Conservation (phyloP, 495 filamentous ascomycete species). For the Penicillium roqueforti region DNA sequence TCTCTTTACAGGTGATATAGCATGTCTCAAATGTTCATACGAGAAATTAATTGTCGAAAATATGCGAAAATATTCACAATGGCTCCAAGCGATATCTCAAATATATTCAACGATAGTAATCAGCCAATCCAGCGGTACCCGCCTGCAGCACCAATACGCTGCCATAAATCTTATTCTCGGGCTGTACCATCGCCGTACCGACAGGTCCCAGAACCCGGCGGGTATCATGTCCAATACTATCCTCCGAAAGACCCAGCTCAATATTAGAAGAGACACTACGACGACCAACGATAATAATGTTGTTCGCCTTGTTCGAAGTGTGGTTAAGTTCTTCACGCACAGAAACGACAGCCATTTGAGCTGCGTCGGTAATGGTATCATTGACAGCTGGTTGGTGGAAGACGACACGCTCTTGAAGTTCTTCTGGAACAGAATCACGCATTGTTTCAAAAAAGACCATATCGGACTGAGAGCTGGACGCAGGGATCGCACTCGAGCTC, state of each 20-base stretch:
- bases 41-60: neutral
- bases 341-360: slow-evolving; percentile 29
- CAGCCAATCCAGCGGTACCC: slow-evolving; percentile 18
- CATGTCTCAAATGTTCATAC: neutral
- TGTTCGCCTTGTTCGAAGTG: slow-evolving; percentile 64
- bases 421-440: slow-evolving; percentile 55
- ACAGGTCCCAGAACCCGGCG: slow-evolving; percentile 62
- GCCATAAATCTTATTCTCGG: slow-evolving; percentile 56
- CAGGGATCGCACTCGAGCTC: neutral
- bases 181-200: slow-evolving; percentile 55
- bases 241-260: slow-evolving; percentile 11
- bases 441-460: slow-evolving; percentile 58
- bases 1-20: neutral
- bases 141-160: slow-evolving; percentile 81
- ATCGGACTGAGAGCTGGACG: slow-evolving; percentile 38
- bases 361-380: slow-evolving; percentile 19
- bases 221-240: slow-evolving; percentile 44
- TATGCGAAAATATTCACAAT: neutral
- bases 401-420: slow-evolving; percentile 57
- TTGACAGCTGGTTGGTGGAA: slow-evolving; percentile 40
- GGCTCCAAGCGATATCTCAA: neutral
- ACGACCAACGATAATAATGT: slow-evolving; percentile 73
- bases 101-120: slow-evolving; percentile 7
- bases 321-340: slow-evolving; percentile 60
- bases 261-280: slow-evolving; percentile 29